Percentiles rank a stretch among this genome's conserved stretches.
Conservation (phyloP, 257 asterid species). For the Orobanche coerulescens region DNA sequence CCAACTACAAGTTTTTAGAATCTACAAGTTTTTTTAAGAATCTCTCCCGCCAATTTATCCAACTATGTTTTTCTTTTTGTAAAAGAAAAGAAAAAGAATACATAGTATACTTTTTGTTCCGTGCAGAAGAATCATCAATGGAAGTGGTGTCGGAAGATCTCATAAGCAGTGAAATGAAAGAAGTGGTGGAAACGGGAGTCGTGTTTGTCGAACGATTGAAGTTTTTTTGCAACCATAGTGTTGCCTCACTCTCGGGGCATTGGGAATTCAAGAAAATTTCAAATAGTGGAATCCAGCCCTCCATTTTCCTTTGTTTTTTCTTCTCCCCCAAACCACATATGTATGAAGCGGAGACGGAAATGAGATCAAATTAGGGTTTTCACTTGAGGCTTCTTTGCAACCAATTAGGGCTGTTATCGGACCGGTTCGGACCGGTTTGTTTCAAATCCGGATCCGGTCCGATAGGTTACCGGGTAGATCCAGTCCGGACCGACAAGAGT, state of each 20-base stretch:
- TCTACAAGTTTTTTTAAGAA: background rate
- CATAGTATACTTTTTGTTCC: conserved; percentile 34
- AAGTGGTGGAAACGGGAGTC: conserved; percentile 30
- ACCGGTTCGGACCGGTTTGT: no score
- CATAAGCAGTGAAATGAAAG: conserved; percentile 32
- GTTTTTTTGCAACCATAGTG: conserved; percentile 50
- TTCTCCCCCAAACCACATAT: background rate
- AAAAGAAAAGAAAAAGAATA: no score
- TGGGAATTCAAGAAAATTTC: conserved; percentile 57
- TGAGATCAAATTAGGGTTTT: conserved; percentile 16
- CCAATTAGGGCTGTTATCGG: no score
- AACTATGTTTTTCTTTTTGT: no score
- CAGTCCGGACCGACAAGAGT: no score
- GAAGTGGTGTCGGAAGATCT: conserved; percentile 25
- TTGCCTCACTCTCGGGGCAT: conserved; percentile 67
- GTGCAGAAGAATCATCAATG: conserved; percentile 34
- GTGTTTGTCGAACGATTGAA: conserved; percentile 36
- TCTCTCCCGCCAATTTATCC: no score
- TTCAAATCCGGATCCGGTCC: no score
- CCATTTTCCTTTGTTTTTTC: conserved; percentile 32
- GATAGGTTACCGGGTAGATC: no score
- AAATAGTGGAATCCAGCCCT: conserved; percentile 58
- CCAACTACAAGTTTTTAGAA: no score
- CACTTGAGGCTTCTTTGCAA: background rate
- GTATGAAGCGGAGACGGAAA: background rate